Evolutionary conservation across 176 grass and related monocot genomes (phyloP), one percentile per base, ranked within the genome.

Genomic region (Ensete glaucum): DNA sequence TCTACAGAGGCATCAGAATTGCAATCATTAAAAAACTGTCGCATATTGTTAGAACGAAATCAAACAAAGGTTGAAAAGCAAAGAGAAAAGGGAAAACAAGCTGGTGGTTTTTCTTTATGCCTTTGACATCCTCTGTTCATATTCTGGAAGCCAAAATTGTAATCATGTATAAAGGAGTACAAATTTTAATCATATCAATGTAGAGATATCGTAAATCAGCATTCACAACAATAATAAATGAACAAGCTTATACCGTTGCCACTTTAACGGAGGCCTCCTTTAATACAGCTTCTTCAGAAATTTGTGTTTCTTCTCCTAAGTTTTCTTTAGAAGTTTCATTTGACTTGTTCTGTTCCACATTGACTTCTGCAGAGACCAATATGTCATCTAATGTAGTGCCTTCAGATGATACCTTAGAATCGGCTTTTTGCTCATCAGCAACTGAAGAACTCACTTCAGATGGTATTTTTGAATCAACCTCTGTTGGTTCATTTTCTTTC

Each of bases 231-330:
- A 69, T 52, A 57, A 75, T 66, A 26, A 73, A 78, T 14, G 55
- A 76, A 76, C 52, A n/a, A 79, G 72, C 62, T 76, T 52, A 17
- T 66, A 97, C 94, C 88, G 87, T 88, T 78, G 15, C 75, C 62
- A 67, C 87, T 60, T 70, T 21, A 19, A 77, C 54, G 11, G 67
- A 43, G 19, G 12, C 17, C 7, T 70, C 43, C 43, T 11, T 59
- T 68, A 69, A 2, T 68, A 22, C 73, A 43, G 78, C 81, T 77
- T 91, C 62, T 71, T 77, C 51, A 51, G 78, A 82, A 84, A 76
- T 11, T 25, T 64, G 52, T 71, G 25, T 49, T 76, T 51, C 64
- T 50, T 73, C 57, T 84, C 80, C 71, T 50, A 78, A 60, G 52
- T 66, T 64, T 85, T 83, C 67, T 60, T 77, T 65, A 83, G 66